phyloP scores from a whole-genome alignment of 2,329 filamentous ascomycete genomes.

The Colletotrichum nymphaeae region DNA sequence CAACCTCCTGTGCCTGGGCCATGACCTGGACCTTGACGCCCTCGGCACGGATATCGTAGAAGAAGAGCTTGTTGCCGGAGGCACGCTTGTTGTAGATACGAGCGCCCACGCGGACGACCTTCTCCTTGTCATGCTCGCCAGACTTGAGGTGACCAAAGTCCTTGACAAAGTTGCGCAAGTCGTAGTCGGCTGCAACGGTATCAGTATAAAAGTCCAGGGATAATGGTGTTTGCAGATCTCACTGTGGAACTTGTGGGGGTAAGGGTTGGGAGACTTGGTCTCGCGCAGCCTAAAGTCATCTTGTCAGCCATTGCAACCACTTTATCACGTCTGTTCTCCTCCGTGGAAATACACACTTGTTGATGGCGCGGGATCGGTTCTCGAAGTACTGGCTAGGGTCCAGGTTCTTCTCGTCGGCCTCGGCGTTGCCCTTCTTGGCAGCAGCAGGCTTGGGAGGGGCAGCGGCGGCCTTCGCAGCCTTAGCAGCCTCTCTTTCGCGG shows the following conservation, averaged over 20 bases:
- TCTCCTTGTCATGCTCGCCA: constrained; percentile 83
- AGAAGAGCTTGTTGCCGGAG: constrained; percentile 86
- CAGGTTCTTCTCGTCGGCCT: constrained; percentile 69
- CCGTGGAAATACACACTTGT: constrained; percentile 57
- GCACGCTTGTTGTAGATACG: constrained; percentile 91
- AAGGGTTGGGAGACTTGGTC: constrained; percentile 82
- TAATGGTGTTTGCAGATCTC: constrained; percentile 1
- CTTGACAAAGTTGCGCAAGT: constrained; percentile 81
- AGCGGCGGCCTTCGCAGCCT: constrained; percentile 84
- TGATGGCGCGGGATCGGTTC: constrained; percentile 87
- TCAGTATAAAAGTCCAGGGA: constrained; percentile 33
- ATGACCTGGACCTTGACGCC: constrained; percentile 86
- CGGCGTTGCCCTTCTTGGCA: constrained; percentile 80
- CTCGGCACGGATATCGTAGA: constrained; percentile 83
- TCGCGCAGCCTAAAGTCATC: constrained; percentile 64
- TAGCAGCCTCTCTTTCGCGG: constrained; percentile 87
- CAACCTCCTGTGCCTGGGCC: constrained; percentile 85
- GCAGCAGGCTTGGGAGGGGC: constrained; percentile 69
- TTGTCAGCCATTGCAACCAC: constrained; percentile 66
- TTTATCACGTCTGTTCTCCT: constrained; percentile 44
- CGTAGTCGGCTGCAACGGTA: constrained; percentile 79
- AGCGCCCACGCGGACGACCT: constrained; percentile 81
- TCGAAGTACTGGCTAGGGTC: constrained; percentile 86
- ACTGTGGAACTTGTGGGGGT: constrained; percentile 79
- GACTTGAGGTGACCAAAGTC: constrained; percentile 87